phyloP scores from a whole-genome alignment of 1,284 basidiomycete genomes.

The Spongispora temasekensis region DNA sequence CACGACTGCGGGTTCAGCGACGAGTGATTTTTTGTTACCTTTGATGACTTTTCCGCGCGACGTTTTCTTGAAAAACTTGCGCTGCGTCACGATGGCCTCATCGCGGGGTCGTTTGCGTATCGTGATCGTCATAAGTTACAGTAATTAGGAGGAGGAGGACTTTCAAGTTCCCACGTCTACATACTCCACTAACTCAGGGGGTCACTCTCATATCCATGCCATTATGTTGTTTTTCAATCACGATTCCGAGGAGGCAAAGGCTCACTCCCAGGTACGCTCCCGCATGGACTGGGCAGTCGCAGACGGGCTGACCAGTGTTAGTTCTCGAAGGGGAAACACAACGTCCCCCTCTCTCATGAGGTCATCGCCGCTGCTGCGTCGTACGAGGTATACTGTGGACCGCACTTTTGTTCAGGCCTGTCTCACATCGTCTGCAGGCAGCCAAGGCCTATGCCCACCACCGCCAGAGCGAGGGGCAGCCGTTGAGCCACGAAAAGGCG shows the following conservation, averaged over 20 bases:
- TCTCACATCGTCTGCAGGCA: slow-evolving; percentile 16
- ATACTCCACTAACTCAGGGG: no score
- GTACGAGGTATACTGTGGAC: slow-evolving; percentile 23
- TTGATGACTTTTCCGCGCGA: slow-evolving; percentile 93
- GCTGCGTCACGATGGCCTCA: slow-evolving; percentile 78
- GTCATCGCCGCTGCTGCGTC: slow-evolving; percentile 29
- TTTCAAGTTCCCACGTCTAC: no score
- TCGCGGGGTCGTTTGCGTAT: slow-evolving; percentile 75
- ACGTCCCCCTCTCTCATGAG: slow-evolving; percentile 29
- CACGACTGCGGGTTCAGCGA: background rate
- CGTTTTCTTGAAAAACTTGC: slow-evolving; percentile 95
- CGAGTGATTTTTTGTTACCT: slow-evolving; percentile 45
- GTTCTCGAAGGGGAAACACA: slow-evolving; percentile 18
- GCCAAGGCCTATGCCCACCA: slow-evolving; percentile 33
- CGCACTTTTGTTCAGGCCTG: background rate
- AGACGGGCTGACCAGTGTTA: slow-evolving; percentile 1
- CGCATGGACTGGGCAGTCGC: no score
- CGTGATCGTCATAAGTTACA: no score
- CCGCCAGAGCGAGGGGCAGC: slow-evolving; percentile 17
- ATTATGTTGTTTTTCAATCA: slow-evolving; percentile 23
- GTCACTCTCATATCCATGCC: background rate
- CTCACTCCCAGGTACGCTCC: slow-evolving; percentile 15
- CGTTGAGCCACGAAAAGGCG: slow-evolving; percentile 26
- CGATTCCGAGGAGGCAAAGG: slow-evolving; percentile 26
- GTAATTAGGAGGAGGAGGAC: no score